phyloP scores from a whole-genome alignment of 345 rosid genomes.

The Schrenkiella parvula region DNA sequence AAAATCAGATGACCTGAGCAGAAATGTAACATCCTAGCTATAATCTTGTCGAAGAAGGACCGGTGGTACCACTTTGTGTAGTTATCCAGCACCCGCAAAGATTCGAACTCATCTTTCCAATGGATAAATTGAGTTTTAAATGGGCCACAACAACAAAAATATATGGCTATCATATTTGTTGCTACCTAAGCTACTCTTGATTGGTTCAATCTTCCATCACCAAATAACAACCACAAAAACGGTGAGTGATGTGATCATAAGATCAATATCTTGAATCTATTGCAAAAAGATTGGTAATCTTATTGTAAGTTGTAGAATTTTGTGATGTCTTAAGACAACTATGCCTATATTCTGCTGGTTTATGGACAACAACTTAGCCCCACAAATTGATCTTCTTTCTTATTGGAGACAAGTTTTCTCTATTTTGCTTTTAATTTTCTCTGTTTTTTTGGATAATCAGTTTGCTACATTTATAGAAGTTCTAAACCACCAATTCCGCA shows the following conservation, averaged over 20 bases:
- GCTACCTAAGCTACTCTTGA: constrained; percentile 3
- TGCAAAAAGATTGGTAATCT: not conserved
- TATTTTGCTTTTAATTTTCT: not conserved
- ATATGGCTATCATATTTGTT: constrained; percentile 18
- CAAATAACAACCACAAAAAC: constrained; percentile 16
- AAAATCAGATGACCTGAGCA: not conserved
- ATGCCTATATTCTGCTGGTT: constrained; percentile 5
- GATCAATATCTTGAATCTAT: no score
- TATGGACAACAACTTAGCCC: constrained; percentile 23
- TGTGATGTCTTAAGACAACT: not conserved
- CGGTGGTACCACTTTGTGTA: constrained; percentile 17
- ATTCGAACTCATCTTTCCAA: constrained; percentile 19
- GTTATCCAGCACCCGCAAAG: constrained; percentile 22
- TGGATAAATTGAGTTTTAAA: constrained; percentile 12
- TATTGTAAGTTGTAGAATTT: constrained; percentile 20
- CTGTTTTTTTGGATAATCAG: not conserved
- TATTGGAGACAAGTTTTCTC: not conserved
- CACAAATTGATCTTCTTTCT: not conserved
- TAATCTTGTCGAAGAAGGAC: constrained; percentile 7
- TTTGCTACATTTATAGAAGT: not conserved
- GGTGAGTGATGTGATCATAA: not conserved
- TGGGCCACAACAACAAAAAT: not conserved
- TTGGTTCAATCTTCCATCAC: not conserved
- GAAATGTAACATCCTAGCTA: not conserved
- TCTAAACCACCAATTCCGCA: not conserved